A percentile compares a stretch with the other conserved stretches of the same genome.
Evolutionary conservation across 768 basidiomycete species (phyloP).

Genomic region (Ramaria sp.): DNA sequence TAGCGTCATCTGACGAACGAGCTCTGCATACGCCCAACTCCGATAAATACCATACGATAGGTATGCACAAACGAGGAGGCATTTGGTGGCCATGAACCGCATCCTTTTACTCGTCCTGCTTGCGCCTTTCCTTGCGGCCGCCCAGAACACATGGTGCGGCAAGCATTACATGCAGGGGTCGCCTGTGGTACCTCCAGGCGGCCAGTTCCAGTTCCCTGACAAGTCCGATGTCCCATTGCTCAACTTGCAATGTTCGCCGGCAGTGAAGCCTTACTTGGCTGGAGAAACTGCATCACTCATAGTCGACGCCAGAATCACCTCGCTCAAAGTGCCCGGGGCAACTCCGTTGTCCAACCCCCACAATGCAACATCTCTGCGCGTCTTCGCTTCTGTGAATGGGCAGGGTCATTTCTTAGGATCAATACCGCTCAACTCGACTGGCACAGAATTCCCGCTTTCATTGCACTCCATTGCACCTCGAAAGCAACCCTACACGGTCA

Average conservation of each 20-base stretch:
- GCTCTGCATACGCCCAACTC: no score
- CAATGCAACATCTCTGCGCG: slow-evolving; percentile 8
- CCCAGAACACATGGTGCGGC: slow-evolving; percentile 30
- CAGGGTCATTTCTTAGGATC: slow-evolving; percentile 29
- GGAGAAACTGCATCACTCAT: slow-evolving; percentile 43
- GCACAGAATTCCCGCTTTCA: slow-evolving; percentile 38
- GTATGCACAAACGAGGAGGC: no score
- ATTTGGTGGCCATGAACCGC: background rate
- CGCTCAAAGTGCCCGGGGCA: slow-evolving; percentile 37
- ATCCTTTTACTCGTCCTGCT: background rate
- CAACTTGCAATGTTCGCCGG: slow-evolving; percentile 47
- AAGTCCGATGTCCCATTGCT: slow-evolving; percentile 34
- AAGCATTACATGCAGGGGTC: slow-evolving; percentile 42
- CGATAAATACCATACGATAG: no score
- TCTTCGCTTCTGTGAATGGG: slow-evolving; percentile 36
- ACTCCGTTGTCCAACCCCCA: slow-evolving; percentile 25
- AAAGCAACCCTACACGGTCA: slow-evolving; percentile 21
- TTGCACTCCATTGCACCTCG: slow-evolving; percentile 35
- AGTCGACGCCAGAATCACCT: slow-evolving; percentile 41
- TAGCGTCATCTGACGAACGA: no score
- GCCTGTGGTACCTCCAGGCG: slow-evolving; percentile 36
- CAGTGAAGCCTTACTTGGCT: slow-evolving; percentile 48
- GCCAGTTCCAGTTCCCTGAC: slow-evolving; percentile 33
- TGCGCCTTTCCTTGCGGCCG: background rate
- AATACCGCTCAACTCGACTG: slow-evolving; percentile 43